Evolutionary conservation across 306 rosid genomes (phyloP).

Genomic region (Acacia confusa): DNA sequence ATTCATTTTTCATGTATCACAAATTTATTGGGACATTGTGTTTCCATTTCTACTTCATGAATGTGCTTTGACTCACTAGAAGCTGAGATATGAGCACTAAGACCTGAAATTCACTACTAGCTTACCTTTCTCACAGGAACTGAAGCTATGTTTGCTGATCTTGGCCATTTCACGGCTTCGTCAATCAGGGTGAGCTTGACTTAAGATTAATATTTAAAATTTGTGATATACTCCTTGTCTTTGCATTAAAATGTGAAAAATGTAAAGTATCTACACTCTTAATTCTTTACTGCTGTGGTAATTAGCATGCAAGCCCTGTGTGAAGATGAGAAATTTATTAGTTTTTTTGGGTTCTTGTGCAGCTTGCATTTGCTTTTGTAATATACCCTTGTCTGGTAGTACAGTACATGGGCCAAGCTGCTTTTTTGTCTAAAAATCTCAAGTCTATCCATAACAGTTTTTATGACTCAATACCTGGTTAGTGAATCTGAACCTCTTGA

Average conservation of each 20-base stretch:
- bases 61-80: slow-evolving; percentile 2
- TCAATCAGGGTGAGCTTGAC: slow-evolving; percentile 73
- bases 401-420: slow-evolving; percentile 94
- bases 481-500: slow-evolving; percentile 42
- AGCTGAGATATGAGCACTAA: background rate
- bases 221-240: background rate
- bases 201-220: background rate
- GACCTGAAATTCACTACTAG: slow-evolving; percentile 23
- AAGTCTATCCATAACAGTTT: slow-evolving; percentile 48
- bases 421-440: slow-evolving; percentile 67
- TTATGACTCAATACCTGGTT: slow-evolving; percentile 74
- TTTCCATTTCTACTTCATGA: slow-evolving; percentile 22
- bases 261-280: background rate
- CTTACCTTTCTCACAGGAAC: slow-evolving; percentile 54
- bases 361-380: slow-evolving; percentile 73
- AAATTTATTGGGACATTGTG: slow-evolving; percentile 15
- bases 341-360: slow-evolving; percentile 34
- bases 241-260: background rate
- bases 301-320: background rate
- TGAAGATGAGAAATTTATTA: slow-evolving; percentile 5
- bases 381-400: slow-evolving; percentile 85
- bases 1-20: slow-evolving; percentile 8
- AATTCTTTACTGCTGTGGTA: background rate
- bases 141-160: slow-evolving; percentile 91
- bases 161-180: slow-evolving; percentile 79